Evolutionary conservation across 1,139 yeast species (phyloP).

Genomic region (Saccharomyces hybrid): DNA sequence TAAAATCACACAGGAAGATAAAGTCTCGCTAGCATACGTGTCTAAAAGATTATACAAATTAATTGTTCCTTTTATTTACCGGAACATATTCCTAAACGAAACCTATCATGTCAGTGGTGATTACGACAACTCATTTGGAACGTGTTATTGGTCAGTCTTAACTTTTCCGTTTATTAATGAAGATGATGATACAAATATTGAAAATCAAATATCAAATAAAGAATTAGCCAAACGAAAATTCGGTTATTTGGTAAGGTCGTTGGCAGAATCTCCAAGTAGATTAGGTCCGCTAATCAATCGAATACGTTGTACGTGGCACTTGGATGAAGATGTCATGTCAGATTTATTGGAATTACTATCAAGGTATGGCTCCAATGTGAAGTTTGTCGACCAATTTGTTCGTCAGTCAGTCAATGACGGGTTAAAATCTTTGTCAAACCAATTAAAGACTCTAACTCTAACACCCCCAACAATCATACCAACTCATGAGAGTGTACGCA

Average conservation of each 20-base stretch:
- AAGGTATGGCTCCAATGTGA: constrained; percentile 14
- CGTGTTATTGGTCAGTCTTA: constrained; percentile 23
- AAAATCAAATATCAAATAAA: constrained; percentile 1
- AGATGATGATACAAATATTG: constrained; percentile 1
- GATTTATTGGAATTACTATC: constrained; percentile 16
- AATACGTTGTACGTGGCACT: constrained; percentile 30
- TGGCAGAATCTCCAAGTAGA: constrained; percentile 13
- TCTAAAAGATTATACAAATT: constrained; percentile 14
- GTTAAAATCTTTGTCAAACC: constrained; percentile 12
- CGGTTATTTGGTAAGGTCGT: constrained; percentile 17
- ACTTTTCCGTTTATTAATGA: constrained; percentile 10
- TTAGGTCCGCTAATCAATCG: constrained; percentile 20
- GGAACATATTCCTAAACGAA: constrained; percentile 24
- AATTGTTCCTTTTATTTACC: constrained; percentile 19
- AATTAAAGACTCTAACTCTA: constrained; percentile 20
- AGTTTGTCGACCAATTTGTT: constrained; percentile 24
- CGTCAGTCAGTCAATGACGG: constrained; percentile 15
- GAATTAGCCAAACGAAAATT: constrained; percentile 15
- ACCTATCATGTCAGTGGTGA: constrained; percentile 21
- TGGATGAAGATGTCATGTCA: constrained; percentile 14
- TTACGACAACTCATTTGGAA: constrained; percentile 18
- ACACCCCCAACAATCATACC: constrained; percentile 25
- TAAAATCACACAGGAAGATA: constrained; percentile 23
- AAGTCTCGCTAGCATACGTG: constrained; percentile 21
- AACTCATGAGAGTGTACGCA: constrained; percentile 6